Percentiles rank a stretch among this genome's conserved stretches.
Evolutionary conservation across 257 asterid species (phyloP).

Genomic region (Penstemon newberryi): DNA sequence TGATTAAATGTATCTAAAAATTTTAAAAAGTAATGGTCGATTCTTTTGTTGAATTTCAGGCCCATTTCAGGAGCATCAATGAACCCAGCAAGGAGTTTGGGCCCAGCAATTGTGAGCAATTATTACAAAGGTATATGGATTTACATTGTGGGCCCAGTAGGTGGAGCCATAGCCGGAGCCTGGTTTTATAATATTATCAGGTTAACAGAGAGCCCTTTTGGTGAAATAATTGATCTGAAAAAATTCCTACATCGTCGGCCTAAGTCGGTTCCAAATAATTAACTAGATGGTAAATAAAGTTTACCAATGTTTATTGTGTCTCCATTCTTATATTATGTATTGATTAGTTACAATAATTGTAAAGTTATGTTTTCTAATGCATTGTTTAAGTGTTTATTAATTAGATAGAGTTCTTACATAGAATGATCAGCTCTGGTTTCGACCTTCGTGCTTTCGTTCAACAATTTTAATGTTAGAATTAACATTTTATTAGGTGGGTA

Average conservation of each 20-base stretch:
- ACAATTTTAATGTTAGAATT: too few species aligned
- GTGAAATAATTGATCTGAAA: constrained; percentile 21
- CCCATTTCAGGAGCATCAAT: constrained; percentile 40
- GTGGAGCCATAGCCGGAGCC: constrained; percentile 41
- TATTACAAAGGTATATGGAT: constrained; percentile 33
- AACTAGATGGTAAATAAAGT: not conserved
- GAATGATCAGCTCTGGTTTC: too few species aligned
- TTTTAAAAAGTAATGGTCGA: too few species aligned
- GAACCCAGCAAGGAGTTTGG: constrained; percentile 43
- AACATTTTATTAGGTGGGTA: too few species aligned
- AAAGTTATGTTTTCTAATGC: too few species aligned
- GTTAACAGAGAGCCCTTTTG: constrained; percentile 21
- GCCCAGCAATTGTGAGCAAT: constrained; percentile 36
- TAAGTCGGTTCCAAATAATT: not conserved
- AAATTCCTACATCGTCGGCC: constrained; percentile 21
- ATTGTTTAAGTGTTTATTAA: too few species aligned
- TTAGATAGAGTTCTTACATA: too few species aligned
- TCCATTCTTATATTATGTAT: too few species aligned
- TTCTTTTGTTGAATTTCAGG: constrained; percentile 20
- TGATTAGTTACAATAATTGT: too few species aligned
- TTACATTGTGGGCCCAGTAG: constrained; percentile 34
- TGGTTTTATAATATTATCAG: constrained; percentile 38
- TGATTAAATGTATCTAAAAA: too few species aligned
- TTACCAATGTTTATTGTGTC: too few species aligned
- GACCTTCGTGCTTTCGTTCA: too few species aligned